Base-by-base conservation (phyloP, 768 basidiomycete species). In the Podaxis sp. region DNA sequence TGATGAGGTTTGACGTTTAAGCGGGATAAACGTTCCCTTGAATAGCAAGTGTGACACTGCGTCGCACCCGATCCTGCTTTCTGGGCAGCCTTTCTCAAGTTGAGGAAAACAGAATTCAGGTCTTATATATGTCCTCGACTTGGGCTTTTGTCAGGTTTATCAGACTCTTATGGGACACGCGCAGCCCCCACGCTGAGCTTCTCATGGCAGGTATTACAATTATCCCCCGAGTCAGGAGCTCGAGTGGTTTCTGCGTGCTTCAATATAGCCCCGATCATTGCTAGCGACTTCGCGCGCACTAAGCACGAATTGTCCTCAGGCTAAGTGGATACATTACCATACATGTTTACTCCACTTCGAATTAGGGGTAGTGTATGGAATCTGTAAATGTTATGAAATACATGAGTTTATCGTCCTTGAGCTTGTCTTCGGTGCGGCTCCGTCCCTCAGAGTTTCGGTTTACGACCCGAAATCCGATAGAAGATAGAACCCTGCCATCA, bases 401-500 rank as follows among this genome's bases (percentile, higher is more conserved):
- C 7, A 17, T 7, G 44, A 17, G 7, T 6, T 7, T 6, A 4
- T 20, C 2, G 10, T 20, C 7, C 20, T 46, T 20, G 44, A n/a
- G n/a, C n/a, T 1, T 22, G n/a, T 5, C 41, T n/a, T 2, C 33
- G 33, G 33, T n/a, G 15, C 4, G 7, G 41, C n/a, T n/a, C n/a
- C 2, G 15, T 46, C 44, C 15, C 24, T 56, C 38, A 40, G 20
- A 38, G 24, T 38, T 24, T 49, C 12, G 44, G 41, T 28, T 41
- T 30, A 6, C 70, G 70, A 22, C 72, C 72, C 40, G 77, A 73
- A 55, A 77, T 66, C 48, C 67, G 67, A 54, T 76, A 77, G 53
- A 78, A 77, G 40, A 76, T 72, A 5, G 73, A 72, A 2, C 77
- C 76, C 76, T 76, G 41, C 26, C 7, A 20, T 17, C 20, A 4